A percentile compares a stretch with the other conserved stretches of the same genome.
phyloP scores from a whole-genome alignment of 2,329 filamentous ascomycete genomes.

The Claviceps pusilla region DNA sequence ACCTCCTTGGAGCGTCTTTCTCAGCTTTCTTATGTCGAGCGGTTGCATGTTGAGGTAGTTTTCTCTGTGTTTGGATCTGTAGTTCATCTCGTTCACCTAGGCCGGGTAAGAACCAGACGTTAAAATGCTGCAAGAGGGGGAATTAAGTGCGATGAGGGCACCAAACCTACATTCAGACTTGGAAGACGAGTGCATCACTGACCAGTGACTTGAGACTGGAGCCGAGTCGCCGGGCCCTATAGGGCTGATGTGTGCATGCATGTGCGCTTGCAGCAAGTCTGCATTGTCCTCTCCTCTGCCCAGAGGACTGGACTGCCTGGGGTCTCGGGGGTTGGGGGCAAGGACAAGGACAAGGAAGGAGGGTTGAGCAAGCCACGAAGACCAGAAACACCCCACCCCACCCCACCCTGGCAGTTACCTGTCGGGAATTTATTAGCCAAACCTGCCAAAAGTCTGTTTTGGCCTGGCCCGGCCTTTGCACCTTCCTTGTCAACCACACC shows the following conservation, averaged over 20 bases:
- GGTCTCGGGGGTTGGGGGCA: neutral
- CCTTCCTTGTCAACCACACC: neutral
- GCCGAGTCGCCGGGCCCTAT: neutral
- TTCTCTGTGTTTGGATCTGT: too few relatives aligned
- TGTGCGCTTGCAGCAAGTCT: neutral
- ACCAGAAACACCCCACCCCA: too few relatives aligned
- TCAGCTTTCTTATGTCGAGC: neutral
- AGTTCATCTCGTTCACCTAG: too few relatives aligned
- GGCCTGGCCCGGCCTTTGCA: neutral
- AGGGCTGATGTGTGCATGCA: neutral
- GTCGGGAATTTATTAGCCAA: neutral
- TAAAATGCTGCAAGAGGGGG: neutral
- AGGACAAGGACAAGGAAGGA: too few relatives aligned
- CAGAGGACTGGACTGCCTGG: neutral
- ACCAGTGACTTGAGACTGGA: too few relatives aligned
- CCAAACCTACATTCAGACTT: neutral
- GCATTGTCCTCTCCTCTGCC: neutral
- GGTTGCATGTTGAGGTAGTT: too few relatives aligned
- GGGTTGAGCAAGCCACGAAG: neutral
- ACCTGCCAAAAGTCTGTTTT: neutral
- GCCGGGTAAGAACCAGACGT: neutral
- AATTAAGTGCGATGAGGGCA: too few relatives aligned
- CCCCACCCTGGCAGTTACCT: neutral
- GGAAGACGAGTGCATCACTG: too few relatives aligned
- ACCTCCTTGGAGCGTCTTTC: neutral